Percentiles rank a stretch among this genome's conserved stretches.
Conservation (phyloP, 495 filamentous ascomycete species). For the Penicillium angulare region DNA sequence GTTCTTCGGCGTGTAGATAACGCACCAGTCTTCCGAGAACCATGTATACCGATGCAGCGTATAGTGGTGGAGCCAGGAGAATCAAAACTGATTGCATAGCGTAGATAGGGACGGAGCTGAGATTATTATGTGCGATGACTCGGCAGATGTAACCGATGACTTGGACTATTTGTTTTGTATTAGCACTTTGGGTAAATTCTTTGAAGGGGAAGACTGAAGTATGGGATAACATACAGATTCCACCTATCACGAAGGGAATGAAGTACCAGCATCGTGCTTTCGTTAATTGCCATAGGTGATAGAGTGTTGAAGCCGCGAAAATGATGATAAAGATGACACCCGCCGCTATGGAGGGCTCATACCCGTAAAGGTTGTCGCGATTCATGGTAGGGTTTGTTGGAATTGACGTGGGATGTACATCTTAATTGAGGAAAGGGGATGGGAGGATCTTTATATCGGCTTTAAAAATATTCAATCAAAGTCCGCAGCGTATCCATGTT, state of each 20-base stretch:
- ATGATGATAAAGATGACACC: slow-evolving; percentile 23
- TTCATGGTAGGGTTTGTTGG: too few species aligned
- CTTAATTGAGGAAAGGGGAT: neutral
- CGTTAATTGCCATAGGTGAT: slow-evolving; percentile 18
- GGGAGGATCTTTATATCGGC: neutral
- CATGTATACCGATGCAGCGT: slow-evolving; percentile 60
- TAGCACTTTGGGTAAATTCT: too few species aligned
- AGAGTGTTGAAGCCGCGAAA: slow-evolving; percentile 15
- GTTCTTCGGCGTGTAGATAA: slow-evolving; percentile 41
- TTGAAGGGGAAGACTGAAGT: neutral
- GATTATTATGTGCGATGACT: slow-evolving; percentile 30
- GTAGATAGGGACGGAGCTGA: slow-evolving; percentile 28
- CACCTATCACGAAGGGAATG: slow-evolving; percentile 27
- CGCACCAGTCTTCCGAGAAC: slow-evolving; percentile 53
- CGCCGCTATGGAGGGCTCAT: slow-evolving; percentile 20
- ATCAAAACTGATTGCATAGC: slow-evolving; percentile 40
- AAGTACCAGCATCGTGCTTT: slow-evolving; percentile 29
- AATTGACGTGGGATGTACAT: too few species aligned
- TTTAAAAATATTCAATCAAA: too few species aligned
- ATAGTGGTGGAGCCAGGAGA: slow-evolving; percentile 49
- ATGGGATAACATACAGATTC: slow-evolving; percentile 20
- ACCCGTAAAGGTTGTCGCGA: slow-evolving; percentile 24
- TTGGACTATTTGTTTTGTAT: slow-evolving; percentile 46
- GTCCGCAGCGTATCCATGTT: too few species aligned
- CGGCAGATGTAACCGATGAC: slow-evolving; percentile 58